Evolutionary conservation across 352 stramenopile species (phyloP).

Genomic region (Thalassiosira exigua): DNA sequence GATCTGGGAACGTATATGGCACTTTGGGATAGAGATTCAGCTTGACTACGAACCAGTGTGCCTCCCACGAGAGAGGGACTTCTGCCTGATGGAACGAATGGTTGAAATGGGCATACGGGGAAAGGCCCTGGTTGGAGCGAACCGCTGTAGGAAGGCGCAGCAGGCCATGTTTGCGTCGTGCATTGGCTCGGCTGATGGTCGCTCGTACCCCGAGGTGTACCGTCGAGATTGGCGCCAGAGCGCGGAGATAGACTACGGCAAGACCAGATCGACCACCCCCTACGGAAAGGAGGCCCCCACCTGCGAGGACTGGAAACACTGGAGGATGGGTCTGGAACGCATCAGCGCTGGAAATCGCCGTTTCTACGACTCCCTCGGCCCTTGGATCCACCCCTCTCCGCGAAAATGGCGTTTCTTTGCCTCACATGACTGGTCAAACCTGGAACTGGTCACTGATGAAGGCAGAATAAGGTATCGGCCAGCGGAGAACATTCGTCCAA

Average conservation of each 20-base stretch:
- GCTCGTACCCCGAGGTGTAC: background rate
- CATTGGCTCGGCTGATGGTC: background rate
- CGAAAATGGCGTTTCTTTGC: too few relatives aligned
- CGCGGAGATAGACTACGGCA: background rate
- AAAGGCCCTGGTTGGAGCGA: background rate
- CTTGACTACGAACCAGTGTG: background rate
- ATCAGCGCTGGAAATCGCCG: too few relatives aligned
- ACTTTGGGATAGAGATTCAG: background rate
- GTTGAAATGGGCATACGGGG: background rate
- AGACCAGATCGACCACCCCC: background rate
- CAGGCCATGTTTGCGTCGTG: background rate
- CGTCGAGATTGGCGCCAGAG: background rate
- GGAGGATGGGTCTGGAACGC: too few relatives aligned
- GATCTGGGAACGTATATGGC: background rate
- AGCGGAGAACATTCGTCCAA: too few relatives aligned
- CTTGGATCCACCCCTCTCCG: too few relatives aligned
- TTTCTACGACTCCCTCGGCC: too few relatives aligned
- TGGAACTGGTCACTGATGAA: too few relatives aligned
- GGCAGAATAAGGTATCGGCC: too few relatives aligned
- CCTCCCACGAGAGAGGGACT: background rate
- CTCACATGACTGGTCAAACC: too few relatives aligned
- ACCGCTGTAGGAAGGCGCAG: background rate
- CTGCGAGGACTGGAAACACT: background rate
- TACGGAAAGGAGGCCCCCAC: background rate
- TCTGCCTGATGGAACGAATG: background rate